These are phyloP conservation scores for Fusarium sp. DNA, from an alignment of 2,329 filamentous ascomycete genomes.

Conservation along the genomic window DNA sequence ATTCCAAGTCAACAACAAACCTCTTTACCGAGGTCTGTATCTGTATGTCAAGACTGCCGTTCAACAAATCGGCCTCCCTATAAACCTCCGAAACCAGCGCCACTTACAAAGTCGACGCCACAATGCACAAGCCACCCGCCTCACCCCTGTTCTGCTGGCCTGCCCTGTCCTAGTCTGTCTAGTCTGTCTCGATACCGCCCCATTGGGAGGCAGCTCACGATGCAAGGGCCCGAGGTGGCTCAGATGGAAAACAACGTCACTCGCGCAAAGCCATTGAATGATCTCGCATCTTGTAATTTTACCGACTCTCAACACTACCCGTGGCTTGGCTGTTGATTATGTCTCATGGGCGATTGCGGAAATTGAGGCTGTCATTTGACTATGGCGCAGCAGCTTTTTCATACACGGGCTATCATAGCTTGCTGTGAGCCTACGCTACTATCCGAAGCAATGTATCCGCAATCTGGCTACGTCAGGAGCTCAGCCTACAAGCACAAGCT, in stretches of 20 bases:
- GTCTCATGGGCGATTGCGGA: neutral
- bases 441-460: neutral
- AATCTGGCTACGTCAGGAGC: conserved; percentile 14
- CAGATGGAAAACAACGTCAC: conserved; percentile 36
- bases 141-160: conserved; percentile 5
- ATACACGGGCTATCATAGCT: neutral
- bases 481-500: neutral
- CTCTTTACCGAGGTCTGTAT: neutral
- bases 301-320: neutral
- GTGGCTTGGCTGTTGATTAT: conserved; percentile 22
- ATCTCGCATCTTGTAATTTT: conserved; percentile 28
- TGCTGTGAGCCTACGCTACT: conserved; percentile 9
- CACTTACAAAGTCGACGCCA: conserved; percentile 21
- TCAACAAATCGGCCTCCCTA: conserved; percentile 6
- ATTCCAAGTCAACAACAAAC: neutral
- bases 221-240: conserved; percentile 39
- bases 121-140: conserved; percentile 22
- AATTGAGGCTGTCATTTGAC: neutral
- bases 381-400: conserved; percentile 32
- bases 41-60: neutral
- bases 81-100: conserved; percentile 16
- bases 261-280: conserved; percentile 24
- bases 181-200: conserved; percentile 18
- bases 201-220: conserved; percentile 33
- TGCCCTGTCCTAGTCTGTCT: neutral